Base-by-base conservation (phyloP, 306 rosid genomes). In the Cucumis melo region DNA sequence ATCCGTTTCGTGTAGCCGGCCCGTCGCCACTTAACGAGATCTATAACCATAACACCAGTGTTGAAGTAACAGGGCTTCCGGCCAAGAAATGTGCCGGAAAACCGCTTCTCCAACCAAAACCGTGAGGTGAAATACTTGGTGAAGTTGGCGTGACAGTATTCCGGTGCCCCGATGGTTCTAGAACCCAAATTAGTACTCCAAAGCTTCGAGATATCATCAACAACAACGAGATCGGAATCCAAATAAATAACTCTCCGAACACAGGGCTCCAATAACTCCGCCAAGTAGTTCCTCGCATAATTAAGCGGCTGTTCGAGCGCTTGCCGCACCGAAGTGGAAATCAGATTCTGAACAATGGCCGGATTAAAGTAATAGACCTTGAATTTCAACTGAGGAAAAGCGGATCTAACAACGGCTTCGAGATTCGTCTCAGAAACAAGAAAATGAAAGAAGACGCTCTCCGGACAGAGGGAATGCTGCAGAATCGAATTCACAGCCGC, bases 11-110 rank as follows among this genome's bases (percentile, higher is more conserved):
- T 83, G 82, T 81, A 91, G 20, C 80, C 64, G 21, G 24, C 78
- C 53, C 77, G 83, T 73, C 97, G 83, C 97, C 97, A 91, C 57
- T 53, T 74, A 1, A 39, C 88, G 71, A 91, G 89, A 89, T 91
- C 97, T 80, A 91, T 87, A 5, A 91, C 97, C 97, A 91, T 89
- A 54, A 91, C 97, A 15, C 97, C 95, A 2, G 95, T 87, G 82
- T 91, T 91, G 76, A 91, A 91, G 78, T 91, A 91, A 21, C 96
- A 91, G 1, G 88, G 88, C 38, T 62, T 88, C 77, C 96, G 51
- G 20, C 80, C 56, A 5, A 57, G 7, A 39, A 91, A 91, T 1
- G 87, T 55, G 46, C 75, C 77, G 75, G 87, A 14, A 44, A 77
- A 77, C 44, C 77, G 55, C 68, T 19, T 50, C 3, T 83, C 85